Evolutionary conservation across 495 filamentous ascomycete species (phyloP).

Genomic region (Xanthoparmelia taractica): DNA sequence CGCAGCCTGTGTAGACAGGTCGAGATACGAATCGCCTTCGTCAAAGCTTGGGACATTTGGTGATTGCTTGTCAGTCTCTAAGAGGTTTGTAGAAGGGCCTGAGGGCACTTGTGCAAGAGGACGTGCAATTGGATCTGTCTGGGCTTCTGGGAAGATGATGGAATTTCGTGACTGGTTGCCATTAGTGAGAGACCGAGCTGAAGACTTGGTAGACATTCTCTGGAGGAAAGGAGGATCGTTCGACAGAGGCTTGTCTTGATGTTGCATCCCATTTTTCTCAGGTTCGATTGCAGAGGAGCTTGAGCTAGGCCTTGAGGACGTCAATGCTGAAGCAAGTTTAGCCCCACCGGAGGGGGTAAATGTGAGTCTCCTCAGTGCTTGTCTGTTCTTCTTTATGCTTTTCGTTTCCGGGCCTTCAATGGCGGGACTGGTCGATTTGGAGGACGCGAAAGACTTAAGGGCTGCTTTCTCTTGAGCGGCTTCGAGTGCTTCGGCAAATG

Average conservation of each 20-base stretch:
- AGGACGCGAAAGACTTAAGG: slow-evolving; percentile 5
- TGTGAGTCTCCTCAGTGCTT: slow-evolving; percentile 12
- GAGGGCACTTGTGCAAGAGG: slow-evolving; percentile 15
- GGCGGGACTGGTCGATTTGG: slow-evolving; percentile 6
- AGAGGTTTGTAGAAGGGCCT: slow-evolving; percentile 21
- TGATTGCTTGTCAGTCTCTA: slow-evolving; percentile 24
- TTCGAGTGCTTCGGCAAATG: slow-evolving; percentile 19
- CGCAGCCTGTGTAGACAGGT: slow-evolving; percentile 45
- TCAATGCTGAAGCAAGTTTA: neutral
- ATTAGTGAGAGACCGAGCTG: slow-evolving; percentile 6
- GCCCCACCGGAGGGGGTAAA: slow-evolving; percentile 11
- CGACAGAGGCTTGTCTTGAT: neutral
- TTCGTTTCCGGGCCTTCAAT: slow-evolving; percentile 4
- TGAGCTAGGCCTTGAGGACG: slow-evolving; percentile 8
- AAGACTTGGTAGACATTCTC: slow-evolving; percentile 10
- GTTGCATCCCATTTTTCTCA: neutral
- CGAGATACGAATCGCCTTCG: slow-evolving; percentile 31
- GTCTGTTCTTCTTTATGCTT: slow-evolving; percentile 13
- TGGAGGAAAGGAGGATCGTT: neutral
- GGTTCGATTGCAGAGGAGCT: neutral
- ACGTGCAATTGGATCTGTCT: slow-evolving; percentile 13
- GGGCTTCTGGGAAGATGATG: slow-evolving; percentile 22
- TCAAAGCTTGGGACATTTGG: slow-evolving; percentile 13
- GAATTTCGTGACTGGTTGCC: slow-evolving; percentile 12
- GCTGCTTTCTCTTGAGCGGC: slow-evolving; percentile 15